Evolutionary conservation across 352 stramenopile genomes (phyloP).

Genomic region (Globisporangium yorkense): DNA sequence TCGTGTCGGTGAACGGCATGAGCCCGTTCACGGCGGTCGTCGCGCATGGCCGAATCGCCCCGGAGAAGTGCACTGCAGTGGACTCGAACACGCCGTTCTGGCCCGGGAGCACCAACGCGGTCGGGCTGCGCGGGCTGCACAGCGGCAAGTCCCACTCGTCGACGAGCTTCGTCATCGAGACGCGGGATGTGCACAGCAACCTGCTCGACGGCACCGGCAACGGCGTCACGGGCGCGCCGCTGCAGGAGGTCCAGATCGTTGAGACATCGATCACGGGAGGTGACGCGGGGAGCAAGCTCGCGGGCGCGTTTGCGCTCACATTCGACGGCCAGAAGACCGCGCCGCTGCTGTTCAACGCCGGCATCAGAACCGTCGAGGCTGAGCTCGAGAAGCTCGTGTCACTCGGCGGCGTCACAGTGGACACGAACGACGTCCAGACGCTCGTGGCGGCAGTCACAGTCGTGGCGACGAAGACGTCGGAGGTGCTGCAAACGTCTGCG

Average conservation of each 20-base stretch:
- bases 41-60: constrained; percentile 52
- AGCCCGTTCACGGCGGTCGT: constrained; percentile 53
- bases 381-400: constrained; percentile 78
- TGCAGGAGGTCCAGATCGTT: constrained; percentile 90
- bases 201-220: constrained; percentile 80
- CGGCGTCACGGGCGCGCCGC: constrained; percentile 39
- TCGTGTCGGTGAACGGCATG: constrained; percentile 30
- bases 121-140: constrained; percentile 56
- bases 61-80: constrained; percentile 59
- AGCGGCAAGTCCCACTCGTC: constrained; percentile 57
- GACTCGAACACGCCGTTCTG: constrained; percentile 51
- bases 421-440: constrained; percentile 84
- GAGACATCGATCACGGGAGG: constrained; percentile 56
- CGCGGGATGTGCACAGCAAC: constrained; percentile 89
- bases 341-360: constrained; percentile 56
- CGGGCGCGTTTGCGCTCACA: constrained; percentile 71
- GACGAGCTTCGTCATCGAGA: constrained; percentile 90
- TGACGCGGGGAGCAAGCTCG: constrained; percentile 28
- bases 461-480: constrained; percentile 72
- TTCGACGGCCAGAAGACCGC: constrained; percentile 60
- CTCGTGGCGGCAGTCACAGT: constrained; percentile 50
- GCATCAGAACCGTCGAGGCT: constrained; percentile 68
- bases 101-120: constrained; percentile 48
- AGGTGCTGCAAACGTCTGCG: constrained; percentile 43
- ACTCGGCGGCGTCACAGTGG: constrained; percentile 82